Evolutionary conservation across 2,329 filamentous ascomycete genomes (phyloP).

Genomic region (Esteya vermicola): DNA sequence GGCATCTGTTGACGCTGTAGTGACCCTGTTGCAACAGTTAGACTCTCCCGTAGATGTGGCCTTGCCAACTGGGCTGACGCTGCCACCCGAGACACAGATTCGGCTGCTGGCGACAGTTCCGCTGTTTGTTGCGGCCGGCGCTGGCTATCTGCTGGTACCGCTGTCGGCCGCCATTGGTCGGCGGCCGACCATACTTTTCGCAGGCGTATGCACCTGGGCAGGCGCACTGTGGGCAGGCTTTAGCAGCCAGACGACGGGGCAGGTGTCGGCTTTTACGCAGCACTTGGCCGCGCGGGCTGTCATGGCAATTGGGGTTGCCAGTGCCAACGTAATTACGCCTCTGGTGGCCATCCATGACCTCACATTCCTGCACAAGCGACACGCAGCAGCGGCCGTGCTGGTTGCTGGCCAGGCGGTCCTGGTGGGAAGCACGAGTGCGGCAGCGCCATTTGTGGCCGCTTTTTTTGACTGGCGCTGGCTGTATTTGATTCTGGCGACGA

Average conservation of each 20-base stretch:
- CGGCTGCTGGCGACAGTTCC: constrained; percentile 18
- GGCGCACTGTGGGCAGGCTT: constrained; percentile 22
- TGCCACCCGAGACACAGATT: constrained; percentile 16
- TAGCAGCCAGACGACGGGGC: constrained; percentile 8
- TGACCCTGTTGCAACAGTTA: background rate
- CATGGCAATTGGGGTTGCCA: constrained; percentile 21
- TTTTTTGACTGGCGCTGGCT: constrained; percentile 20
- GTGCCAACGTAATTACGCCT: constrained; percentile 21
- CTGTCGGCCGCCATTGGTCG: constrained; percentile 22
- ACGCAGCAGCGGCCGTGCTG: constrained; percentile 18
- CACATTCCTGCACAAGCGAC: constrained; percentile 23
- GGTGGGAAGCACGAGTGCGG: constrained; percentile 16
- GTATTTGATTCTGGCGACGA: constrained; percentile 19
- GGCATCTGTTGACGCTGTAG: background rate
- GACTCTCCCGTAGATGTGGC: constrained; percentile 5
- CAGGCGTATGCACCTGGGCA: constrained; percentile 18
- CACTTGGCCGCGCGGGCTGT: constrained; percentile 20
- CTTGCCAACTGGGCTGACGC: constrained; percentile 15
- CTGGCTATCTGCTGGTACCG: constrained; percentile 22
- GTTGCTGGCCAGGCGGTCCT: constrained; percentile 16
- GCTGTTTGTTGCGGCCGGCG: constrained; percentile 20
- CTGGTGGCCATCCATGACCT: constrained; percentile 23
- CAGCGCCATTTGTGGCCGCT: constrained; percentile 16
- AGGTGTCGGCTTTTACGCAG: constrained; percentile 11
- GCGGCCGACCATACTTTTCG: constrained; percentile 20